These are phyloP conservation scores for Populus hybrid DNA, from an alignment of 441 rosid genomes.

Conservation along the genomic window DNA sequence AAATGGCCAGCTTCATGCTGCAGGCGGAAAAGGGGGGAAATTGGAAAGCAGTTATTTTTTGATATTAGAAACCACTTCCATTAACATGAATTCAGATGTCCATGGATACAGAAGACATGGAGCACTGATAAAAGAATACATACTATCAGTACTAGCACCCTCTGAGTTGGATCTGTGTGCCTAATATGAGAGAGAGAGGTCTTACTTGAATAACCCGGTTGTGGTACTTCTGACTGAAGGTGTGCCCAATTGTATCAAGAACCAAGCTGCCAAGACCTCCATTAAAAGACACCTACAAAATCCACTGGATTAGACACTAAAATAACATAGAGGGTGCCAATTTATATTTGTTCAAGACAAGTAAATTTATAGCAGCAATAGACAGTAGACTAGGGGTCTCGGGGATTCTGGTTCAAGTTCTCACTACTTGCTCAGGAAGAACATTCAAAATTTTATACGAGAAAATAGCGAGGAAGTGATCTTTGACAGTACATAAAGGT, in stretches of 20 bases:
- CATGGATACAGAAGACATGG: not conserved
- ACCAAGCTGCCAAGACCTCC: constrained; percentile 83
- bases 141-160: not conserved
- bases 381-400: not conserved
- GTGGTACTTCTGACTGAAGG: constrained; percentile 70
- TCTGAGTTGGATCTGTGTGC: not conserved
- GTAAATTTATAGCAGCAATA: not conserved
- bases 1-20: constrained; percentile 98
- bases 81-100: not conserved
- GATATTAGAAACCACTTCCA: not conserved
- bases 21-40: not conserved
- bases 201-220: constrained; percentile 76
- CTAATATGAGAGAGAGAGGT: not conserved
- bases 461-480: not conserved
- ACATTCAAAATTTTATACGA: not conserved
- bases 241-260: constrained; percentile 83
- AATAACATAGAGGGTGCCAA: not conserved
- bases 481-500: not conserved
- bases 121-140: not conserved
- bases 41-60: not conserved
- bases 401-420: not conserved
- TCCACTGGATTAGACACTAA: not conserved
- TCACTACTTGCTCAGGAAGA: not conserved
- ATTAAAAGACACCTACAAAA: constrained; percentile 63
- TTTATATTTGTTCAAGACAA: not conserved